phyloP scores from a whole-genome alignment of 805 yeast species.

The Zygoascus ofunaensis region DNA sequence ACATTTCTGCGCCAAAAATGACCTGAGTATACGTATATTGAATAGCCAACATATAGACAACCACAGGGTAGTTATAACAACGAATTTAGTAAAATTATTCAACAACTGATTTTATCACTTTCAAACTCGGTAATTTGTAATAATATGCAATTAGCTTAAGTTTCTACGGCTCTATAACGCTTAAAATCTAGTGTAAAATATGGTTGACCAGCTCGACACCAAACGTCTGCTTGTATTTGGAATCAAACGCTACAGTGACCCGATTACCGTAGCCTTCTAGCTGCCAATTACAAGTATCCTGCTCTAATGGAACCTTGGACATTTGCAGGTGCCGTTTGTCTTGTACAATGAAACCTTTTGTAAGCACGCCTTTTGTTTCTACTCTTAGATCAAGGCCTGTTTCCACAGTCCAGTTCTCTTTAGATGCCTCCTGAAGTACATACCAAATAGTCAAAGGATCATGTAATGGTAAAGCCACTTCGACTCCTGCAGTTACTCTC shows the following conservation, averaged over 20 bases:
- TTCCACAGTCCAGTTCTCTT: slow-evolving; percentile 15
- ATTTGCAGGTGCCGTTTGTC: slow-evolving; percentile 7
- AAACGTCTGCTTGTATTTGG: slow-evolving; percentile 19
- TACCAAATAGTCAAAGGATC: slow-evolving; percentile 33
- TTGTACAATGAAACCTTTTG: slow-evolving; percentile 21
- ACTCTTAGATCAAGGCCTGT: slow-evolving; percentile 29
- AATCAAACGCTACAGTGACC: slow-evolving; percentile 15
- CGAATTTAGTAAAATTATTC: no score
- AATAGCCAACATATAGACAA: no score
- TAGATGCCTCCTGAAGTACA: slow-evolving; percentile 15
- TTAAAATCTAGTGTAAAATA: not conserved
- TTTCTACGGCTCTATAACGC: no score
- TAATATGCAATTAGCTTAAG: no score
- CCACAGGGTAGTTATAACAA: no score
- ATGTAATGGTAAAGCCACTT: slow-evolving; percentile 14
- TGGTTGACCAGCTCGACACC: slow-evolving; percentile 12
- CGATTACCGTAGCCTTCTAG: slow-evolving; percentile 17
- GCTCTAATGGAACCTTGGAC: not conserved
- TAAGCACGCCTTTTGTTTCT: slow-evolving; percentile 32
- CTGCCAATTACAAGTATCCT: slow-evolving; percentile 19
- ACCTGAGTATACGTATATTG: no score
- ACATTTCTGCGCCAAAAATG: no score
- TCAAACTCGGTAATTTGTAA: no score
- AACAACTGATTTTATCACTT: no score
- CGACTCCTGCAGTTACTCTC: slow-evolving; percentile 5